These are phyloP conservation scores for Aspergillus carlsbadensis DNA, from an alignment of 495 filamentous ascomycete genomes.

Conservation along the genomic window DNA sequence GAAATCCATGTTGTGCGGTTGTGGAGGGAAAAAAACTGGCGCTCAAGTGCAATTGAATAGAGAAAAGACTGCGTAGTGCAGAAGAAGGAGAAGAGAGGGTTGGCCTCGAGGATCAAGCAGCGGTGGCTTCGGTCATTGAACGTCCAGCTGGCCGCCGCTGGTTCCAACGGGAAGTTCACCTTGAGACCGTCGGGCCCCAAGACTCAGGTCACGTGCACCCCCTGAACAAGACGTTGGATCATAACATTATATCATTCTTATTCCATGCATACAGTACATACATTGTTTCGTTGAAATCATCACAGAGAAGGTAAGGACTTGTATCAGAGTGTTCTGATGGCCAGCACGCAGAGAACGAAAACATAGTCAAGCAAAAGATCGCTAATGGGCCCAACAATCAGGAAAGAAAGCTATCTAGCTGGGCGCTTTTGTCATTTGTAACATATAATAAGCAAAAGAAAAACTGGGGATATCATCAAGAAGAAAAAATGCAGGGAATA, in stretches of 20 bases:
- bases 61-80: slow-evolving; percentile 7
- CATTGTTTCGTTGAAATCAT: slow-evolving; percentile 20
- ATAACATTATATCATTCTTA: slow-evolving; percentile 9
- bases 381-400: slow-evolving; percentile 6
- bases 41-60: slow-evolving; percentile 17
- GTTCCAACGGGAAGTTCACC: background rate
- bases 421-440: slow-evolving; percentile 11
- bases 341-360: slow-evolving; percentile 9
- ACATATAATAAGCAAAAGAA: slow-evolving; percentile 16
- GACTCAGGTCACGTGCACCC: slow-evolving; percentile 37
- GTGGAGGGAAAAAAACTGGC: slow-evolving; percentile 16
- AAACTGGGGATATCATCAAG: slow-evolving; percentile 19
- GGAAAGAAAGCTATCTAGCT: background rate
- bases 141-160: slow-evolving; percentile 33
- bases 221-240: background rate
- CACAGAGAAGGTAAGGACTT: slow-evolving; percentile 14
- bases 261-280: slow-evolving; percentile 22
- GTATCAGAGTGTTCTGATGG: slow-evolving; percentile 3
- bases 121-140: slow-evolving; percentile 1
- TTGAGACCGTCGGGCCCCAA: slow-evolving; percentile 31
- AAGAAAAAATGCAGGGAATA: slow-evolving; percentile 3
- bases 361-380: background rate
- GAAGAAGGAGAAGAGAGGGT: slow-evolving; percentile 5
- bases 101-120: background rate
- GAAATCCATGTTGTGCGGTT: slow-evolving; percentile 69